These are phyloP conservation scores for Candida nonsorbophila DNA, from an alignment of 805 yeast species.

Conservation along the genomic window DNA sequence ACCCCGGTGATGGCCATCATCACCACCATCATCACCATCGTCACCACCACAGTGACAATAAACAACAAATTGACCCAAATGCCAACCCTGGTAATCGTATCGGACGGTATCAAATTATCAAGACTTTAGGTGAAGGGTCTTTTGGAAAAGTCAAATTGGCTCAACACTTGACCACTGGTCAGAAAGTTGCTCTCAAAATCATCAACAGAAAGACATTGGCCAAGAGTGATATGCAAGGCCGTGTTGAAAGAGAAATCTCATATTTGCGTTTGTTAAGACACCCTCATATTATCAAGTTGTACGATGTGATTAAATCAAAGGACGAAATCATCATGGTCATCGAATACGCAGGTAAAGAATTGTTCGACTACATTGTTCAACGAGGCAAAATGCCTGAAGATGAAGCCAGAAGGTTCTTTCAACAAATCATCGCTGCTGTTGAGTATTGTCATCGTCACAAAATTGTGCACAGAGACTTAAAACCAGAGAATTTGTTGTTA, in stretches of 20 bases:
- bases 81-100: slow-evolving; percentile 46
- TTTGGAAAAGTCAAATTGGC: slow-evolving; percentile 94
- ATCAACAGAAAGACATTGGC: slow-evolving; percentile 90
- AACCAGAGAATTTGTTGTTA: slow-evolving; percentile 86
- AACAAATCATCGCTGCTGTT: slow-evolving; percentile 93
- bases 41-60: slow-evolving; percentile 7
- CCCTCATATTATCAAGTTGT: slow-evolving; percentile 92
- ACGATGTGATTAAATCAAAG: slow-evolving; percentile 91
- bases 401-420: slow-evolving; percentile 90
- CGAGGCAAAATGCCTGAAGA: slow-evolving; percentile 88
- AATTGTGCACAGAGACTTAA: slow-evolving; percentile 93
- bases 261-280: slow-evolving; percentile 84
- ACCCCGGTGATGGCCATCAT: slow-evolving; percentile 1
- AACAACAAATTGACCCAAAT: slow-evolving; percentile 14
- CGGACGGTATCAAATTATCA: slow-evolving; percentile 89
- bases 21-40: slow-evolving; percentile 12
- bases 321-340: slow-evolving; percentile 97
- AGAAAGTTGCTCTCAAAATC: slow-evolving; percentile 87
- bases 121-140: slow-evolving; percentile 93
- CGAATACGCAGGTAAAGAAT: slow-evolving; percentile 94
- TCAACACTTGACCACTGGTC: slow-evolving; percentile 85
- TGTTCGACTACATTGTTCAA: slow-evolving; percentile 92
- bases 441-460: slow-evolving; percentile 95
- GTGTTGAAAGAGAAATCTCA: slow-evolving; percentile 91
- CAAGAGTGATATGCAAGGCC: slow-evolving; percentile 94